Evolutionary conservation across 2,329 filamentous ascomycete genomes (phyloP), one percentile per base, ranked within the genome.

Genomic region (Pseudogymnoascus sp.): DNA sequence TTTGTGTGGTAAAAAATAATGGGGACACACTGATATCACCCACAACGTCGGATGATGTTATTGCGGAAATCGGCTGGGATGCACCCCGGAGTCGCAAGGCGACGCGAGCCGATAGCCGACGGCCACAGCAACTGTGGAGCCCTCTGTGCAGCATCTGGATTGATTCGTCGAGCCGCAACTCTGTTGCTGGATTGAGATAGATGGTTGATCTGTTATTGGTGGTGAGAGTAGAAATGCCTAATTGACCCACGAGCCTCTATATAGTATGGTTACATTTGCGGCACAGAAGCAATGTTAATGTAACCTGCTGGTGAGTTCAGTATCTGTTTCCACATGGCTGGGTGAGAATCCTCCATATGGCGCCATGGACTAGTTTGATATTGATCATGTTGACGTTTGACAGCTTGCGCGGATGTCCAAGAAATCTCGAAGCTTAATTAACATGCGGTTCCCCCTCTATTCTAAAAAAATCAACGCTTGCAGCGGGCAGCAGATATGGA

Each of bases 391-490:
- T 21, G 35, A 31, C 18, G 55, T n/a, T 59, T 59, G 55, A 21
- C 55, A 59, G 16, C 55, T 37, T 59, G 52, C 16, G 52, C 14
- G 28, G n/a, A 5, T 21, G 18, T 28, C n/a, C 1, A 59, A 38
- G 52, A 8, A 59, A 38, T 35, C 25, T 59, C n/a, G 55, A 37
- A 21, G 55, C 31, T 38, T 59, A 59, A 59, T 59, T 59, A 59
- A 4, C 55, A 21, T 8, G 55, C 6, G 31, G 49, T 16, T 4
- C 9, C 45, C 16, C 31, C 35, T 16, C 9, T 52, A 55, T 28
- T 4, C 5, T 28, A 16, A 14, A 21, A 23, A 37, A 59, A 25
- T 14, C 4, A 37, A 8, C 55, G 11, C 28, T 59, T 59, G 5
- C 16, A 28, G 25, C 37, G 9, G 6, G n/a, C 16, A 4, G 31